phyloP scores from a whole-genome alignment of 495 filamentous ascomycete genomes.

The Ascobolus immersus region DNA sequence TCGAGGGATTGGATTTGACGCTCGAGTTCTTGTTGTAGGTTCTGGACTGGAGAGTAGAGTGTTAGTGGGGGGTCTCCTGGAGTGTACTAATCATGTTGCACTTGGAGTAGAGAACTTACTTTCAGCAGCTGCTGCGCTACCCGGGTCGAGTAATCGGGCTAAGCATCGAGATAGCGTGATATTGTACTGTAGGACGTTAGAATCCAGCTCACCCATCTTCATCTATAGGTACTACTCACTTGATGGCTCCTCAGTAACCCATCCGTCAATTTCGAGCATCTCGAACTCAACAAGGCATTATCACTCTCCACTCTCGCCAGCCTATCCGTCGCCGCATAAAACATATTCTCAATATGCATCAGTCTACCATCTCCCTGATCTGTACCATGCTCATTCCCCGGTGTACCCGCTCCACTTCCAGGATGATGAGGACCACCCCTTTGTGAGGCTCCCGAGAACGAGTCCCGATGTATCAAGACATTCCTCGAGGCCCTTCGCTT shows the following conservation, averaged over 20 bases:
- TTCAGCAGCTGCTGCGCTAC: too few species aligned
- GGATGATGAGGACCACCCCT: conserved; percentile 48
- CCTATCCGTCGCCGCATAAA: conserved; percentile 55
- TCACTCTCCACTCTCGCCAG: conserved; percentile 58
- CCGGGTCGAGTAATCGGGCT: too few species aligned
- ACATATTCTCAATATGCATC: conserved; percentile 47
- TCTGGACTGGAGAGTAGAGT: conserved; percentile 35
- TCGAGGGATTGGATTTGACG: conserved; percentile 66
- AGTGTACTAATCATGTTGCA: not conserved
- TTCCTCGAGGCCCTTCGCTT: conserved; percentile 91
- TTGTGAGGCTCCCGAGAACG: conserved; percentile 46
- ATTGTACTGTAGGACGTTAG: too few species aligned
- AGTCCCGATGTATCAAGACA: conserved; percentile 83
- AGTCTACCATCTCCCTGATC: conserved; percentile 65
- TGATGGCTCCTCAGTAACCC: conserved; percentile 54
- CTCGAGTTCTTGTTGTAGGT: conserved; percentile 61
- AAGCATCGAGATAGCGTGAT: too few species aligned
- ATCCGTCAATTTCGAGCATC: conserved; percentile 59
- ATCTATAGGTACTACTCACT: conserved; percentile 22
- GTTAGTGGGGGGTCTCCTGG: conserved; percentile 1
- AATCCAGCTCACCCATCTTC: too few species aligned
- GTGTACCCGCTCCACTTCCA: conserved; percentile 62
- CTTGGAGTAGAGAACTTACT: too few species aligned
- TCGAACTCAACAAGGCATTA: too few species aligned
- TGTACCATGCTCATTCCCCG: too few species aligned